Base-by-base conservation (phyloP, 345 rosid species). In the Acer campestre region DNA sequence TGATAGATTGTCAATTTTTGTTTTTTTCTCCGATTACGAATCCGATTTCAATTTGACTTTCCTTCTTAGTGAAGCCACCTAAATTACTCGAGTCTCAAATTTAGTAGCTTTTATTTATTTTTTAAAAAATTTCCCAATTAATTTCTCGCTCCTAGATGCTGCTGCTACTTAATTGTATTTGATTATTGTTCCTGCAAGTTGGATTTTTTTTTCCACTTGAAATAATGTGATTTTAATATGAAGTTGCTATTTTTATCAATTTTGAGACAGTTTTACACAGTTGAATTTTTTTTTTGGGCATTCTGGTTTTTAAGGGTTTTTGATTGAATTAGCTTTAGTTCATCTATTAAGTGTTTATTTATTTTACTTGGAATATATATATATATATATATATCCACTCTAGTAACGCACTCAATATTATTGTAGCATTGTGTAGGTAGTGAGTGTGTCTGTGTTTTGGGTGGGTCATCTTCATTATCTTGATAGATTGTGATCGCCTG, bases 391-490 rank as follows among this genome's bases (percentile, higher is more conserved):
- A n/a, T n/a, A n/a, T n/a, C n/a, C n/a, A 61, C 20, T 31, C 1
- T 31, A 25, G 55, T 51, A 8, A 27, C 38, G 31, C 29, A 3
- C 20, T 59, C 14, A 44, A 5, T n/a, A 17, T 49, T 10, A 10
- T 25, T 63, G 48, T n/a, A 0, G 40, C 4, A 51, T 35, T 65
- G 35, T 48, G 25, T 3, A 6, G 62, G 4, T 1, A 31, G 67
- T 73, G 53, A 16, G 2, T 73, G 44, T 63, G 23, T 67, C n/a
- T 12, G 40, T 22, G 61, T 1, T 7, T 12, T 9, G 46, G 46
- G 61, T 53, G 68, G 61, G 27, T 65, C 77, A 53, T 42, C 55
- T 51, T 66, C 59, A 17, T 40, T 72, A 71, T 72, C 77, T 73
- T 78, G 40, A 42, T 67, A 44, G 56, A 35, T 42, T n/a, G 44